These are phyloP conservation scores for Dendrocalamus sinicus DNA, from an alignment of 176 grass and related monocot species.

Conservation along the genomic window DNA sequence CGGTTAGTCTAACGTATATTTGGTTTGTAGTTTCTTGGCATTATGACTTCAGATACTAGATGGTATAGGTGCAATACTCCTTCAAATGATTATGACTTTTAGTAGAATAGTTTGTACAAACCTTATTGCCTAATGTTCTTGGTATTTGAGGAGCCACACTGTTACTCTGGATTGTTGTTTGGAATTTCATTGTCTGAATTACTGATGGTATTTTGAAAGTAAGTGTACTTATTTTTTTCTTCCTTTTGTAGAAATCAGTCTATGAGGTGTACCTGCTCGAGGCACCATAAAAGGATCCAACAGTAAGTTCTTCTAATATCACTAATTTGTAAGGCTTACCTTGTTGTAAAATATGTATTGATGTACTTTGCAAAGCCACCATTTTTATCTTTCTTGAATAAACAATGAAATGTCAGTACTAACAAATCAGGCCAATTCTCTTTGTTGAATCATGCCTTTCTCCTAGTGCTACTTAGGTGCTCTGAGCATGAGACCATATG, in stretches of 20 bases:
- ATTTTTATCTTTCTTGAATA: slow-evolving; percentile 35
- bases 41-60: slow-evolving; percentile 15
- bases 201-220: slow-evolving; percentile 5
- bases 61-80: background rate
- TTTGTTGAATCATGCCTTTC: slow-evolving; percentile 33
- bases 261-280: slow-evolving; percentile 98
- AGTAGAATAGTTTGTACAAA: slow-evolving; percentile 29
- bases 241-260: slow-evolving; percentile 72
- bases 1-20: background rate
- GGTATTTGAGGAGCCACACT: slow-evolving; percentile 30
- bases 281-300: slow-evolving; percentile 97
- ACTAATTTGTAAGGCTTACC: background rate
- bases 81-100: slow-evolving; percentile 13
- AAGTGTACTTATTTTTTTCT: slow-evolving; percentile 45
- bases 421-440: background rate
- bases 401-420: background rate
- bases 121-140: slow-evolving; percentile 18
- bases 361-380: background rate
- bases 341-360: slow-evolving; percentile 33
- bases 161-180: slow-evolving; percentile 29
- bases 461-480: slow-evolving; percentile 84
- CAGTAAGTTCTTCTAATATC: slow-evolving; percentile 55
- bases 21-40: slow-evolving; percentile 25
- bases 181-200: slow-evolving; percentile 37
- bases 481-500: slow-evolving; percentile 92